These are phyloP conservation scores for Heracleum sosnowskyi DNA, from an alignment of 129 eudicot genomes.

Conservation along the genomic window DNA sequence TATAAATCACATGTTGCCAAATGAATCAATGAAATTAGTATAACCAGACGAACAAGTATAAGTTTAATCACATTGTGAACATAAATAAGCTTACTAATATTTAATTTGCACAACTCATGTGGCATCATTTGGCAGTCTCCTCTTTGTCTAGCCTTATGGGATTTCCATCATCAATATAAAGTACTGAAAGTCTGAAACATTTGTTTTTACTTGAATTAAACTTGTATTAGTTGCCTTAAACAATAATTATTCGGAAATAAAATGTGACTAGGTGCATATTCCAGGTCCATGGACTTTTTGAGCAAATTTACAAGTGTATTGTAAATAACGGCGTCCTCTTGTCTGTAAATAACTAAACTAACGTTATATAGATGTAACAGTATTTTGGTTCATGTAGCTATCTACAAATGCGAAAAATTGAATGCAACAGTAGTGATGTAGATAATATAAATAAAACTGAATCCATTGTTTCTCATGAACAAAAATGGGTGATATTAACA, in stretches of 20 bases:
- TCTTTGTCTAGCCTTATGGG: not conserved
- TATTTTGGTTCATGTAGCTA: not conserved
- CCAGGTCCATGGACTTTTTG: not conserved
- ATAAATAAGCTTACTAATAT: not conserved
- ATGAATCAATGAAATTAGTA: not conserved
- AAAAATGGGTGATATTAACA: not conserved
- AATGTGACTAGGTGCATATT: not conserved
- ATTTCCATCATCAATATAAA: not conserved
- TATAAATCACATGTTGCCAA: not conserved
- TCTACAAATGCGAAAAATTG: not conserved
- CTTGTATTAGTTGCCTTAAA: not conserved
- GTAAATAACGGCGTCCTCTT: not conserved
- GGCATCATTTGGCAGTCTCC: constrained; percentile 9
- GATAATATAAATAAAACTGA: not conserved
- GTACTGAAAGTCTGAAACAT: not conserved
- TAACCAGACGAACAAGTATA: not conserved
- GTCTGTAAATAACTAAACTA: not conserved
- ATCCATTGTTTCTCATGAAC: not conserved
- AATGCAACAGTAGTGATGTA: not conserved
- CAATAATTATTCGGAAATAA: not conserved
- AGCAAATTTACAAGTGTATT: not conserved
- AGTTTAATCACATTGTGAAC: not conserved
- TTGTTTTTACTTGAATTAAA: not conserved
- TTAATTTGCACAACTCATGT: not conserved
- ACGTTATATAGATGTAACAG: not conserved